phyloP scores from a whole-genome alignment of 805 yeast genomes.

The Candida ascalaphidarum region DNA sequence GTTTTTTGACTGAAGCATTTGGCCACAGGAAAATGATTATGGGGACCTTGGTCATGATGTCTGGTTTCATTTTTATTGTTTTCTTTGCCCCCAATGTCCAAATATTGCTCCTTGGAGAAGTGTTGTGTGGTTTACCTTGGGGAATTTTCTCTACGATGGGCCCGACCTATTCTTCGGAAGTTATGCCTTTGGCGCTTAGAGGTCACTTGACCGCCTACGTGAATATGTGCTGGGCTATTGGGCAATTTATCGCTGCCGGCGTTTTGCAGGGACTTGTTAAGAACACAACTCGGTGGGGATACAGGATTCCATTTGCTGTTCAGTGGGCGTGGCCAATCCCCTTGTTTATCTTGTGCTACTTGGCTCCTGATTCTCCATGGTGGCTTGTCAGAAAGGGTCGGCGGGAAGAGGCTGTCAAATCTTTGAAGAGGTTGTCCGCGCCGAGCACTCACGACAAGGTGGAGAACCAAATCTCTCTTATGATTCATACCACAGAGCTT shows the following conservation, averaged over 20 bases:
- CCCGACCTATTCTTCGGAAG: slow-evolving; percentile 35
- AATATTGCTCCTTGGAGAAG: slow-evolving; percentile 32
- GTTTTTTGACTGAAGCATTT: slow-evolving; percentile 19
- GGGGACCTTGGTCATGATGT: slow-evolving; percentile 14
- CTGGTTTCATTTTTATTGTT: slow-evolving; percentile 29
- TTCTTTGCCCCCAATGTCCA: slow-evolving; percentile 29
- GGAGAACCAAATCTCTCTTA: slow-evolving; percentile 9
- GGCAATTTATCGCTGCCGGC: slow-evolving; percentile 34
- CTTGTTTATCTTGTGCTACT: slow-evolving; percentile 21
- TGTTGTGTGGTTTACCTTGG: slow-evolving; percentile 33
- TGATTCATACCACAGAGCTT: slow-evolving; percentile 24
- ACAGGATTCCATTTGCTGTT: slow-evolving; percentile 31
- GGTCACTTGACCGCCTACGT: slow-evolving; percentile 30
- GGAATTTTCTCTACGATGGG: slow-evolving; percentile 35
- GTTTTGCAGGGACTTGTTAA: slow-evolving; percentile 27
- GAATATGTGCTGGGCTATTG: slow-evolving; percentile 30
- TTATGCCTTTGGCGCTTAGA: slow-evolving; percentile 33
- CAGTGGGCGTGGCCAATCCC: slow-evolving; percentile 34
- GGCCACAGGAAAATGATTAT: slow-evolving; percentile 30
- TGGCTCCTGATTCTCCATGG: slow-evolving; percentile 43
- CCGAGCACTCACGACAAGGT: slow-evolving; percentile 10
- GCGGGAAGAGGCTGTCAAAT: slow-evolving; percentile 20
- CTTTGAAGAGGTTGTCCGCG: slow-evolving; percentile 15
- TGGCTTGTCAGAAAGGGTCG: slow-evolving; percentile 30
- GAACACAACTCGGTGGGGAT: slow-evolving; percentile 19